phyloP scores from a whole-genome alignment of 208 protist species.

The Acanthamoeba culbertsoni region DNA sequence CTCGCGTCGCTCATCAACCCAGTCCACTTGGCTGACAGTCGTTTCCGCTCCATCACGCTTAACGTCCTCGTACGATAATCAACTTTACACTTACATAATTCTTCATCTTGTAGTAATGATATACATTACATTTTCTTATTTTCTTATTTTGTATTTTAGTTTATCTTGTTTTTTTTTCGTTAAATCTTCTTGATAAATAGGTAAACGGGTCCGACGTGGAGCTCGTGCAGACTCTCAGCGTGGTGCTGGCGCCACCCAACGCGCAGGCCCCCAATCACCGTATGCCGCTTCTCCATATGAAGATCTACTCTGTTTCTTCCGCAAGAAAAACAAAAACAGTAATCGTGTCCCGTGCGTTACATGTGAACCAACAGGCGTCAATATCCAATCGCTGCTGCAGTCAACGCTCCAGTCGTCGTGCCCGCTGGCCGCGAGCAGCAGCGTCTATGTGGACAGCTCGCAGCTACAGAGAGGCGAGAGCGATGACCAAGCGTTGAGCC shows the following conservation, averaged over 20 bases:
- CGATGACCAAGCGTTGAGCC: background rate
- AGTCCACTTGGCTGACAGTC: background rate
- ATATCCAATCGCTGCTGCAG: background rate
- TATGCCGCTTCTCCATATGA: background rate
- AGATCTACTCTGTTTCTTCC: background rate
- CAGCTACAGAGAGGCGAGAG: background rate
- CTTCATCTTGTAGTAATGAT: too few species aligned
- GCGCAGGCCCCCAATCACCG: background rate
- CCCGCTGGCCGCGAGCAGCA: background rate
- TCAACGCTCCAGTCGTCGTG: background rate
- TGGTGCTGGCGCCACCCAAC: background rate
- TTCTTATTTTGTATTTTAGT: background rate
- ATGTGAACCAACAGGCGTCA: background rate
- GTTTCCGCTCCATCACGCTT: conserved; percentile 1
- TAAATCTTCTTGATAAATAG: too few species aligned
- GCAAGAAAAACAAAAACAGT: background rate
- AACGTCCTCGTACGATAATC: conserved; percentile 38
- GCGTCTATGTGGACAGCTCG: background rate
- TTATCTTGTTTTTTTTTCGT: too few species aligned
- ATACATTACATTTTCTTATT: too few species aligned
- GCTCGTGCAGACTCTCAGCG: conserved; percentile 33
- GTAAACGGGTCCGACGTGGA: background rate
- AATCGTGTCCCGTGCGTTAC: background rate
- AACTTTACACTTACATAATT: too few species aligned
- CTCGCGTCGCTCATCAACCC: conserved; percentile 38